Evolutionary conservation across 441 rosid species (phyloP), one percentile per base, ranked within the genome.

Genomic region (Erodium texanum): DNA sequence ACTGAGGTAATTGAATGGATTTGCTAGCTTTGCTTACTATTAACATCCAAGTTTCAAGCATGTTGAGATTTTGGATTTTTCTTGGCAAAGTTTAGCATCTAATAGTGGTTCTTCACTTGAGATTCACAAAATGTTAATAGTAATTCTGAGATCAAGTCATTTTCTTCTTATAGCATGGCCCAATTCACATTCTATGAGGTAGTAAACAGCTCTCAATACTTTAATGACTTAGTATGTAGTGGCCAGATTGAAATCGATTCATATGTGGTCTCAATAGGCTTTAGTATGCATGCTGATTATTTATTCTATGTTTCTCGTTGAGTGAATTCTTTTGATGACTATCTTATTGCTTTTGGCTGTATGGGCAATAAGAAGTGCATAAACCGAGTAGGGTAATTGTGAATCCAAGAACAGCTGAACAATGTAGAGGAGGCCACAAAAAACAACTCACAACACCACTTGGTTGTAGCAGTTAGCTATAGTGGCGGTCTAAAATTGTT

Each of bases 381-480:
- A 32, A 32, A 32, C 36, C 6, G 36, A 32, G 36, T 32, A 2
- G 2, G 36, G 6, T 32, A 6, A 32, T 6, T 18, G 3, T 81
- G 92, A 70, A 78, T 88, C 7, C 70, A 69, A 43, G 23, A 23
- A 16, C 38, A 79, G 2, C 79, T 86, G 50, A 24, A 14, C 15
- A 79, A 83, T 62, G 81, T 75, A 6, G 88, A 89, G 65, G 79
- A 85, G 65, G 68, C 18, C 5, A 88, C 93, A 0, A 84, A 74
- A 74, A 38, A 71, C 45, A 82, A 81, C 75, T 74, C 84, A 24
- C 77, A 73, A 54, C 83, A 86, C 65, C 96, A 88, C 71, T 70
- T 89, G 29, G 81, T 88, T 1, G 84, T 85, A 19, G 98, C 98
- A 0, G 84, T 89, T 16, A 86, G 88, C 81, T 88, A 87, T 78